A percentile compares a stretch with the other conserved stretches of the same genome.
Evolutionary conservation across 1,284 basidiomycete genomes (phyloP).

Genomic region (Cutaneotrichosporon curvatum): DNA sequence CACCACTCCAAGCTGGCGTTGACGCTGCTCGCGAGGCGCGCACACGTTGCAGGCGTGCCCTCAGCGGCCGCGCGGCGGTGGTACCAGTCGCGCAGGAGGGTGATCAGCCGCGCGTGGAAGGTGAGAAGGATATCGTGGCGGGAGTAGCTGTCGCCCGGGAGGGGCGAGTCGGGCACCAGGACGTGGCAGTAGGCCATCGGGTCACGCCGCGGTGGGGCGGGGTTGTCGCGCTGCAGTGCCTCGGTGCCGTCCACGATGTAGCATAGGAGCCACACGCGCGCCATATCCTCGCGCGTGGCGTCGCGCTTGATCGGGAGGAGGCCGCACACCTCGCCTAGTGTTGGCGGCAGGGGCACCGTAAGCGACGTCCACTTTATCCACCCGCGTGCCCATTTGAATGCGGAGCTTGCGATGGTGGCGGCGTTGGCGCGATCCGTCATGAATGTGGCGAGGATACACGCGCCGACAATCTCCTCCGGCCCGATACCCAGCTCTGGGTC

Average conservation of each 20-base stretch:
- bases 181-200: slow-evolving; percentile 22
- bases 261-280: slow-evolving; percentile 38
- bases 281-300: slow-evolving; percentile 29
- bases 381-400: slow-evolving; percentile 40
- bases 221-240: slow-evolving; percentile 19
- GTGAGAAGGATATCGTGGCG: slow-evolving; percentile 32
- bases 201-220: slow-evolving; percentile 16
- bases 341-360: slow-evolving; percentile 16
- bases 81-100: slow-evolving; percentile 30
- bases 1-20: slow-evolving; percentile 29
- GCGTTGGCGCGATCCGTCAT: slow-evolving; percentile 29
- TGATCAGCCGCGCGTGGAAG: slow-evolving; percentile 32
- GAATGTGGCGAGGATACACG: slow-evolving; percentile 33
- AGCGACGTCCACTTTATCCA: slow-evolving; percentile 32
- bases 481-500: slow-evolving; percentile 44
- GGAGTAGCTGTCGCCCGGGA: slow-evolving; percentile 10
- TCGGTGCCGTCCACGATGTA: slow-evolving; percentile 37
- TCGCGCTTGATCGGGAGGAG: slow-evolving; percentile 32
- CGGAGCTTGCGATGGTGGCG: slow-evolving; percentile 27
- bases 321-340: slow-evolving; percentile 27
- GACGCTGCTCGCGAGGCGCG: slow-evolving; percentile 16
- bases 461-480: slow-evolving; percentile 43
- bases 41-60: neutral
- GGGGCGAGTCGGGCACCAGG: slow-evolving; percentile 17
- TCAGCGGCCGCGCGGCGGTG: slow-evolving; percentile 7